Conservation (phyloP, 2,329 filamentous ascomycete species). For the Falciphora oryzae region DNA sequence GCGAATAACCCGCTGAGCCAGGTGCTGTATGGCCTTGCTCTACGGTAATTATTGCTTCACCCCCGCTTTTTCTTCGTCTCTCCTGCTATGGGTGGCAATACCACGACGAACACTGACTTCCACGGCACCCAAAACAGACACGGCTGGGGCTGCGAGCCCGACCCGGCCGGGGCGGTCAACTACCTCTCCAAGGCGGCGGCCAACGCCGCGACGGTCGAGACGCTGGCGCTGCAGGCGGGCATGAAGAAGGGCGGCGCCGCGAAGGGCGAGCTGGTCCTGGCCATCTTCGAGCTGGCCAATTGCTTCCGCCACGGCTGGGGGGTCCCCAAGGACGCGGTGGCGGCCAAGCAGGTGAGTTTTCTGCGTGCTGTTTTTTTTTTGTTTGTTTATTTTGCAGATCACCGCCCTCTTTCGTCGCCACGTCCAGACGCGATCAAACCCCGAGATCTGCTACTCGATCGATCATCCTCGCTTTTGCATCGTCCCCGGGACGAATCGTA, state of each 20-base stretch:
- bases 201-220: constrained; percentile 83
- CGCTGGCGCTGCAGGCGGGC: constrained; percentile 76
- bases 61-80: background rate
- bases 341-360: constrained; percentile 62
- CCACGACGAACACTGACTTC: constrained; percentile 9
- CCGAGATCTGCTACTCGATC: background rate
- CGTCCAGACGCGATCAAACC: background rate
- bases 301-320: constrained; percentile 96
- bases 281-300: constrained; percentile 91
- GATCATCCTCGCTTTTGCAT: background rate
- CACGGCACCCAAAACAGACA: constrained; percentile 50
- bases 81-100: background rate
- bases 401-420: too few species aligned
- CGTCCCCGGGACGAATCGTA: too few species aligned
- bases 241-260: constrained; percentile 90
- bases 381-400: too few species aligned
- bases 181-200: constrained; percentile 86
- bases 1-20: constrained; percentile 91
- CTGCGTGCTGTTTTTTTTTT: background rate
- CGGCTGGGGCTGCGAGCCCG: constrained; percentile 80
- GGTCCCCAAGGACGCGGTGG: constrained; percentile 75
- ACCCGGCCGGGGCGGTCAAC: constrained; percentile 67
- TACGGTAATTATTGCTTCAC: constrained; percentile 54
- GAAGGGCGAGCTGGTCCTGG: constrained; percentile 92
- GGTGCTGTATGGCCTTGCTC: constrained; percentile 87